Base-by-base conservation (phyloP, 257 asterid genomes). In the Pogostemon cablin region DNA sequence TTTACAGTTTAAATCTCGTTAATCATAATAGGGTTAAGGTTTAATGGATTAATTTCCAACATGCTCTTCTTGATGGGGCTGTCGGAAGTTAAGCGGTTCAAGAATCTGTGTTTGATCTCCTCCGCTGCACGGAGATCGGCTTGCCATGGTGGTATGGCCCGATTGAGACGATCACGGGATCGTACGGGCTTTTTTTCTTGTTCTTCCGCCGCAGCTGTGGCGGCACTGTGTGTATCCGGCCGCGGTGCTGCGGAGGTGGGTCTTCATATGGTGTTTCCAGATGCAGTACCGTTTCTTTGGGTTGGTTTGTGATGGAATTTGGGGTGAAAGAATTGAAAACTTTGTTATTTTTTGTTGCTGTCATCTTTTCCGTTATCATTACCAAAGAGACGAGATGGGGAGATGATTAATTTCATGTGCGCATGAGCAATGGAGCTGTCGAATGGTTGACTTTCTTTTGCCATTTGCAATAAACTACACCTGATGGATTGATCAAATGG, bases 131-230 rank as follows among this genome's bases (percentile, higher is more conserved):
- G 58, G 57, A 72, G 76, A 64, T 72, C 71, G 7, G 46, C 17
- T 3, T 35, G 15, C 76, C 69, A 10, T 71, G 68, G 75, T 71
- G 75, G 62, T 59, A 59, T 7, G 68, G 68, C 2, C 75, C 75
- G 9, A 69, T 39, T 5, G 75, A 69, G 7, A 57, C 59, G 48
- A 69, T 9, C 10, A 4, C 15, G n/a, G 75, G 67, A 25, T 71
- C 68, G 10, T 60, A 71, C 40, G 6, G 34, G 35, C 64, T 20
- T 10, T 32, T 59, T 0, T 10, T 54, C 63, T 54, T 50, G 25
- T 40, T 41, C n/a, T 43, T 54, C 73, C 64, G 55, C 44, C 64
- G 73, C 5, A 68, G 73, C 25, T 68, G 73, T 4, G 65, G 73
- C 7, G 65, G 44, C 64, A 68, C 73, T 68, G 55, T 38, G 65